Evolutionary conservation across 495 filamentous ascomycete species (phyloP).

Genomic region (Lepraria neglecta): DNA sequence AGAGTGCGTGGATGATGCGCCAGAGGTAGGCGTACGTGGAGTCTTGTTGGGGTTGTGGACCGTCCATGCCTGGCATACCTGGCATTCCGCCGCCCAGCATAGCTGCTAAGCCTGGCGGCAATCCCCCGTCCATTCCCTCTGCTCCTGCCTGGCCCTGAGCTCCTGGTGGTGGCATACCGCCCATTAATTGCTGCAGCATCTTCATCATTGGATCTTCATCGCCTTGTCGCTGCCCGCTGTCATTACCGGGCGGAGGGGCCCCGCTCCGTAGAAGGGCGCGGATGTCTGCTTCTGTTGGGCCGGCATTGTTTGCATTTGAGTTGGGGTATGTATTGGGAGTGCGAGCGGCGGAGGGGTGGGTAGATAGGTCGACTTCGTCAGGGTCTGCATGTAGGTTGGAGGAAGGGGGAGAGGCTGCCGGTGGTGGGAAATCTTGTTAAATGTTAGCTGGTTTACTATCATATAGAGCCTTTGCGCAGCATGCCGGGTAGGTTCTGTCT

Average conservation of each 20-base stretch:
- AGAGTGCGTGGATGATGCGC: conserved; percentile 68
- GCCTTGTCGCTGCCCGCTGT: conserved; percentile 33
- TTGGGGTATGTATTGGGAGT: conserved; percentile 1
- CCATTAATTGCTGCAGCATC: conserved; percentile 56
- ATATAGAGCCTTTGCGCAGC: conserved; percentile 11
- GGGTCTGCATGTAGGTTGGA: conserved; percentile 48
- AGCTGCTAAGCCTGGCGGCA: conserved; percentile 35
- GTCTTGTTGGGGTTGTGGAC: conserved; percentile 27
- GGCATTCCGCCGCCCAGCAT: conserved; percentile 27
- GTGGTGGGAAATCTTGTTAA: conserved; percentile 34
- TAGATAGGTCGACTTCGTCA: conserved; percentile 67
- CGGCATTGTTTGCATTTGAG: neutral
- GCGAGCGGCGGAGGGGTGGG: conserved; percentile 47
- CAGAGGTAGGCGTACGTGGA: conserved; percentile 49
- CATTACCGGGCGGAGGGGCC: conserved; percentile 31
- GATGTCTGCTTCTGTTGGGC: conserved; percentile 30
- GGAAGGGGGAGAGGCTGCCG: conserved; percentile 13
- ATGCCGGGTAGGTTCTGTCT: conserved; percentile 47
- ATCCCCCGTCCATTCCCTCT: conserved; percentile 25
- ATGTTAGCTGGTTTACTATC: conserved; percentile 30
- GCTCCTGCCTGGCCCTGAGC: conserved; percentile 27
- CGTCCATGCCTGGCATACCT: conserved; percentile 33
- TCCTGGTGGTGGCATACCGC: conserved; percentile 35
- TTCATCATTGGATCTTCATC: conserved; percentile 56
- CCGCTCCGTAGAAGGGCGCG: conserved; percentile 40